Percentiles rank a stretch among this genome's conserved stretches.
These are phyloP conservation scores for Hygrocybe coccinea DNA, from an alignment of 768 basidiomycete species.

Conservation along the genomic window DNA sequence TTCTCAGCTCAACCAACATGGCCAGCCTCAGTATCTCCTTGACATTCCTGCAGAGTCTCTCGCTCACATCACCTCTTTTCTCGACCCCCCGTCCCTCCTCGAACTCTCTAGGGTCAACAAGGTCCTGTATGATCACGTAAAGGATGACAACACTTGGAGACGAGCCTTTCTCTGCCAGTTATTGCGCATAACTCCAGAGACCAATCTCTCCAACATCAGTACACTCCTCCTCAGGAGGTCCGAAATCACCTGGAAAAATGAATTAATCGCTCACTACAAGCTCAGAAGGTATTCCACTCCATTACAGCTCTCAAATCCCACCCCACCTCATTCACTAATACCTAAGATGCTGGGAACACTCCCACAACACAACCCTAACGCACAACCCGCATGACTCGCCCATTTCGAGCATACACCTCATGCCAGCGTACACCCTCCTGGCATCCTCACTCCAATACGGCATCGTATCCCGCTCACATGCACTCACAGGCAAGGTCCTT, in stretches of 20 bases:
- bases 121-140: constrained; percentile 58
- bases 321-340: background rate
- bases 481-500: constrained; percentile 63
- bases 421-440: constrained; percentile 51
- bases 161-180: constrained; percentile 67
- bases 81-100: constrained; percentile 59
- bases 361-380: constrained; percentile 53
- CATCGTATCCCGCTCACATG: constrained; percentile 66
- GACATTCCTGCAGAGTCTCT: constrained; percentile 66
- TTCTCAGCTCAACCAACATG: constrained; percentile 45
- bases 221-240: constrained; percentile 52
- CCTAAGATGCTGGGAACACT: constrained; percentile 64
- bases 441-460: constrained; percentile 63
- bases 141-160: constrained; percentile 76
- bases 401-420: constrained; percentile 55
- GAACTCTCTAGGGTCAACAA: constrained; percentile 51
- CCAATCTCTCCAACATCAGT: constrained; percentile 42
- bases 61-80: constrained; percentile 68
- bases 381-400: constrained; percentile 55
- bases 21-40: constrained; percentile 42
- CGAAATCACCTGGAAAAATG: constrained; percentile 62
- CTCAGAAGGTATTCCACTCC: constrained; percentile 44
- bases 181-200: constrained; percentile 62
- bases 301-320: background rate
- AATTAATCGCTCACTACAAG: constrained; percentile 56